A percentile compares a stretch with the other conserved stretches of the same genome.
These are phyloP conservation scores for Sophora flavescens DNA, from an alignment of 306 rosid species.

Conservation along the genomic window DNA sequence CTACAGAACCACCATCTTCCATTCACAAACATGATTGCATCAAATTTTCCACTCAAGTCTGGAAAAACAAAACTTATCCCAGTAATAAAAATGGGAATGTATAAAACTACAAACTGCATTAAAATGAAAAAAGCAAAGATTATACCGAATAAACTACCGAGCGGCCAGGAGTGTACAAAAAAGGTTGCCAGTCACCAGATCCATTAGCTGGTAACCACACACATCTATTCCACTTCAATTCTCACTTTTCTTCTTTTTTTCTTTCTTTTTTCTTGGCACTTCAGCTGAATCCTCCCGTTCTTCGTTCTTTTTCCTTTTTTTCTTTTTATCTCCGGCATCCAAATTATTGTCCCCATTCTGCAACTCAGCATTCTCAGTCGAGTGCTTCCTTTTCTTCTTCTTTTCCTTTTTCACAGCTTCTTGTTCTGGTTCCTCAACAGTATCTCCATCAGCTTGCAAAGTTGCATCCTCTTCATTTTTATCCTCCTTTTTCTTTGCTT, in stretches of 20 bases:
- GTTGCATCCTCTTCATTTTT: slow-evolving; percentile 37
- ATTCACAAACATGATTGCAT: slow-evolving; percentile 13
- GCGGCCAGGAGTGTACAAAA: slow-evolving; percentile 45
- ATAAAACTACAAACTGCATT: slow-evolving; percentile 38
- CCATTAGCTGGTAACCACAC: slow-evolving; percentile 21
- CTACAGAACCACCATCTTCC: too few relatives aligned
- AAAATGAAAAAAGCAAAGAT: slow-evolving; percentile 22
- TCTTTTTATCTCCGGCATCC: slow-evolving; percentile 54
- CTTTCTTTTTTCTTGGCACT: slow-evolving; percentile 54
- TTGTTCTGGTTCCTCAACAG: slow-evolving; percentile 39
- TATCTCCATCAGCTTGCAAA: slow-evolving; percentile 39
- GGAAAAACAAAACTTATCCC: slow-evolving; percentile 19
- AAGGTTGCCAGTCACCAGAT: slow-evolving; percentile 39
- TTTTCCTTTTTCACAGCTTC: slow-evolving; percentile 54
- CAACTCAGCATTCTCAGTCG: slow-evolving; percentile 37
- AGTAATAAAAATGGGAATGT: slow-evolving; percentile 27
- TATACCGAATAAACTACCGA: slow-evolving; percentile 39
- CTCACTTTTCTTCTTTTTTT: slow-evolving; percentile 50
- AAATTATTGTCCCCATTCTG: slow-evolving; percentile 47
- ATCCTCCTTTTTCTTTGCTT: slow-evolving; percentile 48
- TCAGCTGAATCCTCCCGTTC: slow-evolving; percentile 46
- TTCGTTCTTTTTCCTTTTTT: slow-evolving; percentile 51
- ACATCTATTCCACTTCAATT: slow-evolving; percentile 10
- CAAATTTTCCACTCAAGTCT: slow-evolving; percentile 33
- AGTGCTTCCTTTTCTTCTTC: slow-evolving; percentile 52